Evolutionary conservation across 2,329 filamentous ascomycete species (phyloP), one percentile per base, ranked within the genome.

Genomic region (Penicillium frequentans): DNA sequence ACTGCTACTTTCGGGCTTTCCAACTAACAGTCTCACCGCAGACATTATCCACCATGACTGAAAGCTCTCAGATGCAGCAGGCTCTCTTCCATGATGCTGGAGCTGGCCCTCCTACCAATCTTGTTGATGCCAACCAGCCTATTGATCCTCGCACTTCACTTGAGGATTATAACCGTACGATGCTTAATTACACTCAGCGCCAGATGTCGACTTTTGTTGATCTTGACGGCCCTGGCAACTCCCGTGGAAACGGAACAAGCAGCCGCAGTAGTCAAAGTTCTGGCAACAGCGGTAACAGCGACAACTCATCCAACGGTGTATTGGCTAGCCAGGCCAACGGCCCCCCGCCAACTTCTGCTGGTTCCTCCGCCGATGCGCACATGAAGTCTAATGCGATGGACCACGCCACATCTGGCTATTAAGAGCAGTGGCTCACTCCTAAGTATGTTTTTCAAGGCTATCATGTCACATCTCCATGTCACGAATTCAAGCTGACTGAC

Each of bases 81-180:
- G 29, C 65, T n/a, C 43, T 62, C 63, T 49, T 56, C 11, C 50
- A 46, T n/a, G 55, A 63, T 8, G 57, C 62, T 14, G 66, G 60
- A 46, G 58, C 52, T 44, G 57, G 61, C 11, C 63, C 66, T 50
- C 54, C 62, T 10, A 24, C n/a, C 24, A 52, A 35, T 23, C 49
- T 58, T 42, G 46, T 70, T 11, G 52, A 67, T 16, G 59, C 58
- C 3, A 49, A 62, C 29, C 64, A 59, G 23, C 52, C 67, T 26
- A 29, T 60, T n/a, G 64, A 71, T 42, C 67, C 70, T 43, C 58
- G 54, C 9, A 59, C 53, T 5, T 72, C 72, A 3, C 55, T 75
- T n/a, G 72, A 73, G 46, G 72, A 74, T 57, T 75, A 75, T 56
- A 74, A 71, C 59, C 71, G 72, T 24, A 66, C 71, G 50, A 75